Evolutionary conservation across 805 yeast genomes (phyloP).

Genomic region (Schwanniomyces vanrijiae): DNA sequence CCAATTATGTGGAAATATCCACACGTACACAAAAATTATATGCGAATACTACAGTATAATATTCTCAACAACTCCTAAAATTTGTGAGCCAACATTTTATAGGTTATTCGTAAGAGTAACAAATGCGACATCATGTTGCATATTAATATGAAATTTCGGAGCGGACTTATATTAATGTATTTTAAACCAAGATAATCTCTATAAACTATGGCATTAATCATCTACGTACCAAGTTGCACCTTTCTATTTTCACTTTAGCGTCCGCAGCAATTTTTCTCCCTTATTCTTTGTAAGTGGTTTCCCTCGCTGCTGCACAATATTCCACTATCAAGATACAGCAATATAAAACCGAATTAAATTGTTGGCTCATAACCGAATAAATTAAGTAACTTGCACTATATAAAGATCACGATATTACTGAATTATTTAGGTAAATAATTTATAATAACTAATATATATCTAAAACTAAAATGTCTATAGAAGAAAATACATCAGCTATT

Average conservation of each 20-base stretch:
- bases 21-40: too few relatives aligned
- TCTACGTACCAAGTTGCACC: too few relatives aligned
- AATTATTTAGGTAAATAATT: not conserved
- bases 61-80: not conserved
- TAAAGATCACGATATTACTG: not conserved
- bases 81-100: not conserved
- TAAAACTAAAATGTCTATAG: conserved; percentile 1
- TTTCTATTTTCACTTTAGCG: too few relatives aligned
- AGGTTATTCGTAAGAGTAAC: not conserved
- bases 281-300: not conserved
- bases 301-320: not conserved
- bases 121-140: not conserved
- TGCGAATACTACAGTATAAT: too few relatives aligned
- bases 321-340: not conserved
- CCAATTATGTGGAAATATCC: too few relatives aligned
- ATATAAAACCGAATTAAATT: not conserved
- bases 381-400: not conserved
- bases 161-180: too few relatives aligned
- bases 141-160: too few relatives aligned
- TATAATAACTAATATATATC: not conserved
- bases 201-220: too few relatives aligned
- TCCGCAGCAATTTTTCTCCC: too few relatives aligned
- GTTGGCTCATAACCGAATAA: not conserved
- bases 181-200: too few relatives aligned
- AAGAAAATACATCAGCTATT: conserved; percentile 5